Percentiles rank a stretch among this genome's conserved stretches.
Evolutionary conservation across 805 yeast species (phyloP).

Genomic region (Suhomyces kilbournensis): DNA sequence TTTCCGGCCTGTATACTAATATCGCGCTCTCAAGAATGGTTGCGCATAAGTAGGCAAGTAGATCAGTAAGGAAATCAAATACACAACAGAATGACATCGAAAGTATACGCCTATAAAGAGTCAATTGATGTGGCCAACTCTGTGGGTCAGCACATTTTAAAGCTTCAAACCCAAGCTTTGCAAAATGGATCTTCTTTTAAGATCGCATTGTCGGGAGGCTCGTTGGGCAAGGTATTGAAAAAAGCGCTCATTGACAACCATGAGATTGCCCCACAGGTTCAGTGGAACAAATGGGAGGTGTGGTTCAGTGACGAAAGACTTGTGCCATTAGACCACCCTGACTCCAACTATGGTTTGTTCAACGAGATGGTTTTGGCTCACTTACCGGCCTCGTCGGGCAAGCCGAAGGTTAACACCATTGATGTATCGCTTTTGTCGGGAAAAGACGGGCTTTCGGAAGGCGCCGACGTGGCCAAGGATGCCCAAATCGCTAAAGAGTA

Average conservation of each 20-base stretch:
- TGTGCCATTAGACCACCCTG: conserved; percentile 77
- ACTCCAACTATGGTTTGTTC: conserved; percentile 83
- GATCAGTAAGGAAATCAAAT: not conserved
- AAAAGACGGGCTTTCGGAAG: conserved; percentile 39
- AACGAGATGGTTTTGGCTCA: conserved; percentile 57
- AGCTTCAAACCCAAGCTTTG: conserved; percentile 61
- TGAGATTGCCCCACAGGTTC: conserved; percentile 40
- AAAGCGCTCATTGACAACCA: conserved; percentile 63
- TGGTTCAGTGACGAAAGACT: conserved; percentile 89
- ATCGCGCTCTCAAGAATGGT: not conserved
- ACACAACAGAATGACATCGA: conserved; percentile 24
- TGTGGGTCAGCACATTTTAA: conserved; percentile 61
- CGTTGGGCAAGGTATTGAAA: conserved; percentile 70
- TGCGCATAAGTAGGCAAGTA: not conserved
- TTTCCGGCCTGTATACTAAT: not conserved
- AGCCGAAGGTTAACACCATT: conserved; percentile 66
- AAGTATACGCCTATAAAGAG: conserved; percentile 50
- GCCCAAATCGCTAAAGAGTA: conserved; percentile 59
- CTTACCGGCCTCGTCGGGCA: conserved; percentile 34
- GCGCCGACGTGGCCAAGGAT: conserved; percentile 47
- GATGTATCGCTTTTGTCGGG: conserved; percentile 59
- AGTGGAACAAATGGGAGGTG: conserved; percentile 76
- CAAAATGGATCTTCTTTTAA: conserved; percentile 47
- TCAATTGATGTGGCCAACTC: conserved; percentile 60
- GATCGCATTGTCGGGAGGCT: conserved; percentile 89